Conservation (phyloP, 441 rosid genomes). For the Euphorbia corollata region DNA sequence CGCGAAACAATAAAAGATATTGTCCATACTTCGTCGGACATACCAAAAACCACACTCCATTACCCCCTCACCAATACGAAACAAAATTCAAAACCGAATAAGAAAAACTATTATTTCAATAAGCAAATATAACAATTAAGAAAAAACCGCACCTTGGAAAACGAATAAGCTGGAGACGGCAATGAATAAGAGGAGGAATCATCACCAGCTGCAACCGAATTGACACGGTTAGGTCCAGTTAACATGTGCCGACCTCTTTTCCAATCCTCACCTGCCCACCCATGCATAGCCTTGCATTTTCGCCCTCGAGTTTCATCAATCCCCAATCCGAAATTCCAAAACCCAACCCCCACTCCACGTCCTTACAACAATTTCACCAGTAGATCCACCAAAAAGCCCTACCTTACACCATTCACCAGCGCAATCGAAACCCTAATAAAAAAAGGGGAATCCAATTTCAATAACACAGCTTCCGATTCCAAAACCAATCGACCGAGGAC, state of each 20-base stretch:
- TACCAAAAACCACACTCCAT: not conserved
- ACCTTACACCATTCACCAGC: constrained; percentile 5
- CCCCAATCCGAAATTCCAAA: constrained; percentile 19
- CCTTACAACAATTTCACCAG: not conserved
- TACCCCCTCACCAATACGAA: not conserved
- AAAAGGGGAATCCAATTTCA: constrained; percentile 6
- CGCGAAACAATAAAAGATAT: not conserved
- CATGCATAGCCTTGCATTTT: constrained; percentile 75
- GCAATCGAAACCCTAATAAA: constrained; percentile 17
- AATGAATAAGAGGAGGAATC: constrained; percentile 39
- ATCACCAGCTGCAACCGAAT: constrained; percentile 38
- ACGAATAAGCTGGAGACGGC: constrained; percentile 39
- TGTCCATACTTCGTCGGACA: not conserved
- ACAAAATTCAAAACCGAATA: not conserved
- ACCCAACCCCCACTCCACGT: constrained; percentile 9
- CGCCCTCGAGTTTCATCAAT: constrained; percentile 48
- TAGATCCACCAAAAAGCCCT: constrained; percentile 17
- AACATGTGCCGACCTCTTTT: constrained; percentile 62
- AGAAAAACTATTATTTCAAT: not conserved
- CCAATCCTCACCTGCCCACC: constrained; percentile 46
- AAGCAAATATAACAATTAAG: not conserved
- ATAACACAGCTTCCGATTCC: not conserved
- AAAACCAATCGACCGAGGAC: constrained; percentile 13
- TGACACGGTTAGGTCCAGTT: constrained; percentile 52
- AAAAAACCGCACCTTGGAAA: constrained; percentile 43